Base-by-base conservation (phyloP, 1,284 basidiomycete species). In the Apiotrichum veenhuisii region DNA sequence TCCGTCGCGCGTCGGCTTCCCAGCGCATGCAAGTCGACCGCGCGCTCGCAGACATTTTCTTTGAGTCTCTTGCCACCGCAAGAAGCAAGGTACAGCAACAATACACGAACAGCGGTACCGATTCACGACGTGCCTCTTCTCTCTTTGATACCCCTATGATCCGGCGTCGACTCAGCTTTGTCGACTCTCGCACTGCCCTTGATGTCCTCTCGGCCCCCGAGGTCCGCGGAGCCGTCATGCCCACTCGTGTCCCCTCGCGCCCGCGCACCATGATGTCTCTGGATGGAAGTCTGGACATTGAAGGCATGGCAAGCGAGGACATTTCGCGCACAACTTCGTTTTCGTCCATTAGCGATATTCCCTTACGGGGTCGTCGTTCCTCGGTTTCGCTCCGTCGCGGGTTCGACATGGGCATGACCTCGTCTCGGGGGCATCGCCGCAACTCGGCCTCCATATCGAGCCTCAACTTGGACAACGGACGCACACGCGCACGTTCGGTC, bases 1-100 rank as follows among this genome's bases (percentile, higher is more conserved):
- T 89, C 53, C 82, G 85, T 33, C 84, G 89, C 11, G 84, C 85
- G 11, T 86, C 88, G 9, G 77, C 82, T 17, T 80, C 83, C 34
- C 84, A 86, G 33, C 84, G 90, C 22, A 80, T 83, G 27, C 63
- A 70, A 9, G 74, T 80, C 51, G 78, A 80, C 60, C 66, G 74
- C 7, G 68, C 72, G 0, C 64, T 80, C 5, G 58, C 64, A 9
- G 78, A 80, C 55, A 65, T 80, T 43, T 71, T 78, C 51, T 78
- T 75, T 9, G 77, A 78, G 30, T 64, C 67, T 18, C 73, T 73
- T 44, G 67, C 74, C 17, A 69, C 74, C 1, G 75, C 76, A 0
- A 61, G 77, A 17, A 71, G 67, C 55, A 68, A 67, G 47, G 71
- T 69, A 17, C 70, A 71, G 36, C 57, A 71, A 8, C 69, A 69